Conservation (phyloP, 2,329 filamentous ascomycete genomes). For the Neocucurbitaria cava region DNA sequence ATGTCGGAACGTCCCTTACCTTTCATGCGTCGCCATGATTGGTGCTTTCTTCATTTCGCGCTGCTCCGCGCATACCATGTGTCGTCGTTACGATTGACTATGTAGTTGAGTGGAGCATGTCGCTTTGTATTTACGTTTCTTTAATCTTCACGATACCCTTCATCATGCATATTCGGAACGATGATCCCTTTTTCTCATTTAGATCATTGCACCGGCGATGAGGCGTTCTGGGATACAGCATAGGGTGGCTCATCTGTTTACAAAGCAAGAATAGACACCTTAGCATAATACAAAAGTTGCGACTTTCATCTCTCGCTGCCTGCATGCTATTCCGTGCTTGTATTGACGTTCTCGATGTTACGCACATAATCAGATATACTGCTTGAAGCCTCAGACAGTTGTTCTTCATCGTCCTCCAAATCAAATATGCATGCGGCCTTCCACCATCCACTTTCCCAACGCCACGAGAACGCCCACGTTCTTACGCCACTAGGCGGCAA, state of each 20-base stretch:
- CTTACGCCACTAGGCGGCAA: neutral
- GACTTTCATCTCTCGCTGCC: neutral
- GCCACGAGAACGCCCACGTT: neutral
- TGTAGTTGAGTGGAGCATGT: neutral
- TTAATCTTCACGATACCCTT: constrained; percentile 22
- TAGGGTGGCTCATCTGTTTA: neutral
- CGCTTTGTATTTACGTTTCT: constrained; percentile 2
- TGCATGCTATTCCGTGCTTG: neutral
- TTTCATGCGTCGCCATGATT: constrained; percentile 5
- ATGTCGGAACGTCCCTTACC: constrained; percentile 7
- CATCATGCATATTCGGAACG: constrained; percentile 1
- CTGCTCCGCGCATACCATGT: constrained; percentile 1
- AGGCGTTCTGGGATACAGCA: neutral
- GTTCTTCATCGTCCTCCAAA: neutral
- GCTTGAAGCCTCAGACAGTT: neutral
- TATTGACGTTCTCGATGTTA: neutral
- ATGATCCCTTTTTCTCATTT: neutral
- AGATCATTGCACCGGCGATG: neutral
- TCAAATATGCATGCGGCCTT: neutral
- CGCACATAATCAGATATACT: neutral
- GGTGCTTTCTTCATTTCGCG: constrained; percentile 2
- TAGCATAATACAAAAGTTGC: neutral
- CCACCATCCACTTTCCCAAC: neutral
- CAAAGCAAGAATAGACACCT: neutral
- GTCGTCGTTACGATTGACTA: neutral